Percentiles rank a stretch among this genome's conserved stretches.
Conservation (phyloP, 208 protist species). For the Plasmodiophora brassicae region DNA sequence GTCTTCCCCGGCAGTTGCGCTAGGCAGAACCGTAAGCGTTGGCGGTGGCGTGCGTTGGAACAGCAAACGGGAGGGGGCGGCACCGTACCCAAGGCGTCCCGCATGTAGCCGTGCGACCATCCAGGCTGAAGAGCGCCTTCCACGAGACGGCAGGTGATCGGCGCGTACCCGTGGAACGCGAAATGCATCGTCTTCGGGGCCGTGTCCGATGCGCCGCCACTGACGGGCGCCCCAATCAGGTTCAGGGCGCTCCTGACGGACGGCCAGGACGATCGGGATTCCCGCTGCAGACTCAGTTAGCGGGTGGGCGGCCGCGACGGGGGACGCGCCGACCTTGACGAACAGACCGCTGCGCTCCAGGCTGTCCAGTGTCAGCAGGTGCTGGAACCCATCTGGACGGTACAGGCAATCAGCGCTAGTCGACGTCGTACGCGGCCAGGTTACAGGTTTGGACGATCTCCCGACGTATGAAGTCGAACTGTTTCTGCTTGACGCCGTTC, state of each 20-base stretch:
- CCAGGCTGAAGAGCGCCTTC: not conserved
- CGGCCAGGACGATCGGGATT: not conserved
- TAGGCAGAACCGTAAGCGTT: too few species aligned
- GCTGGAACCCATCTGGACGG: not conserved
- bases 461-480: not conserved
- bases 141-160: not conserved
- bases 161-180: not conserved
- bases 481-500: not conserved
- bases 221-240: not conserved
- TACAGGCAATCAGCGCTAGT: not conserved
- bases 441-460: constrained; percentile 5
- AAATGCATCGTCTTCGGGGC: not conserved
- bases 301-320: not conserved
- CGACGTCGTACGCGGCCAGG: not conserved
- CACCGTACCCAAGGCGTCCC: not conserved
- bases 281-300: not conserved
- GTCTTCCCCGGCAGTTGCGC: not conserved
- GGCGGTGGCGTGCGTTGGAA: too few species aligned
- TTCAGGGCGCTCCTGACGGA: not conserved
- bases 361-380: not conserved
- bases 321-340: not conserved
- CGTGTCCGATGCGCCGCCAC: not conserved
- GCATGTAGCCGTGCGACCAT: not conserved
- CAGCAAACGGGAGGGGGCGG: too few species aligned
- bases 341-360: not conserved